Evolutionary conservation across 2,329 filamentous ascomycete genomes (phyloP).

Genomic region (Paecilomyces sp.): DNA sequence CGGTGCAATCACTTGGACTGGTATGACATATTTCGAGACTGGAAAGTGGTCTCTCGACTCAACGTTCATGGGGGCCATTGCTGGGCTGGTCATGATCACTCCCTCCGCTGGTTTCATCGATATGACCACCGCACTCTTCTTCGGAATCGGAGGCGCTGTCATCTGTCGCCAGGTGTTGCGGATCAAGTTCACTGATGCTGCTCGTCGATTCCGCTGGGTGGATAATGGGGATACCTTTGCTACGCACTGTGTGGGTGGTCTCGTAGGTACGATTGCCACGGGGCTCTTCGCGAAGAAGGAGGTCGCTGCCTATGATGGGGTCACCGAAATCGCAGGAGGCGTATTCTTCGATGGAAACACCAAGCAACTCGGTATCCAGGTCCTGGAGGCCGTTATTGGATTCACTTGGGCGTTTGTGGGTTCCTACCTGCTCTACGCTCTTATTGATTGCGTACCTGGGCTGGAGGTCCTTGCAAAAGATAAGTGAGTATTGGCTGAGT

Average conservation of each 20-base stretch:
- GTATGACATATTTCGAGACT: conserved; percentile 37
- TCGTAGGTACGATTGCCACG: conserved; percentile 45
- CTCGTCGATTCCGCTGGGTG: conserved; percentile 44
- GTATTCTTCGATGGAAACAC: conserved; percentile 49
- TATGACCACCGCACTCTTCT: conserved; percentile 42
- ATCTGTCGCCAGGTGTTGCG: conserved; percentile 46
- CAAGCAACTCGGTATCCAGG: conserved; percentile 43
- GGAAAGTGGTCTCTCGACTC: conserved; percentile 43
- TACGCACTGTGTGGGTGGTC: conserved; percentile 47
- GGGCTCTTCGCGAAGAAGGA: conserved; percentile 46
- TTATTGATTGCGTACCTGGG: conserved; percentile 48
- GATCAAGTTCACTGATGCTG: conserved; percentile 46
- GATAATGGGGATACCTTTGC: conserved; percentile 52
- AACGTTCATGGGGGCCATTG: conserved; percentile 48
- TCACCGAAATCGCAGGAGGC: conserved; percentile 42
- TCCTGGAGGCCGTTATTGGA: conserved; percentile 45
- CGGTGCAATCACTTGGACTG: conserved; percentile 42
- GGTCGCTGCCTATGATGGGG: conserved; percentile 45
- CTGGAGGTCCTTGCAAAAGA: conserved; percentile 47
- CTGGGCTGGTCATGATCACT: conserved; percentile 48
- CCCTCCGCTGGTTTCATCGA: conserved; percentile 45
- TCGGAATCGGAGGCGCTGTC: conserved; percentile 41
- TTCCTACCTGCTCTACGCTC: conserved; percentile 42
- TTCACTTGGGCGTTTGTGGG: conserved; percentile 46
- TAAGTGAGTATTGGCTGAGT: conserved; percentile 35